Conservation (phyloP, 2,329 filamentous ascomycete species). For the Ascochyta fabae region DNA sequence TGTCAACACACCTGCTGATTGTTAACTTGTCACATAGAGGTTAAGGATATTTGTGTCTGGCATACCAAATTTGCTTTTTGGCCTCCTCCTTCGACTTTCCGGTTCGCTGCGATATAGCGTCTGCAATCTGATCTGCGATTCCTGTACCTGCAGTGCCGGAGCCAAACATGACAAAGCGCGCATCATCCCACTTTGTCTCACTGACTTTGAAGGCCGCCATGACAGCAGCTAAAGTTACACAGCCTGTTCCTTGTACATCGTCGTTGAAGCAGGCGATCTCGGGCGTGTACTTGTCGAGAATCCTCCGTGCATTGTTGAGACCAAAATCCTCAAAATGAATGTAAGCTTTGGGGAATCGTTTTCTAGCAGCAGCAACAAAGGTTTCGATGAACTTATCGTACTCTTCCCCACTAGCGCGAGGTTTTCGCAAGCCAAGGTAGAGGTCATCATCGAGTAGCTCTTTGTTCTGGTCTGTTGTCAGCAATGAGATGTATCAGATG, state of each 20-base stretch:
- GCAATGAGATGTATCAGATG: neutral
- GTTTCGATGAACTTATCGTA: conserved; percentile 80
- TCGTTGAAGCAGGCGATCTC: conserved; percentile 88
- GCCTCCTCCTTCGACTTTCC: conserved; percentile 75
- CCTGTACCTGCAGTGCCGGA: conserved; percentile 82
- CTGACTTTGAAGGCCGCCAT: conserved; percentile 76
- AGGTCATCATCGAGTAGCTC: conserved; percentile 75
- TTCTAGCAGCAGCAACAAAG: conserved; percentile 72
- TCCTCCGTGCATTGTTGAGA: conserved; percentile 73
- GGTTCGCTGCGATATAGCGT: conserved; percentile 75
- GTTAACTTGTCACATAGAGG: neutral
- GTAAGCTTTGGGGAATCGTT: conserved; percentile 78
- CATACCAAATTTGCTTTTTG: conserved; percentile 73
- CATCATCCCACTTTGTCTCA: conserved; percentile 69
- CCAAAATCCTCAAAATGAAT: conserved; percentile 94
- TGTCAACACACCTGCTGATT: conserved; percentile 70
- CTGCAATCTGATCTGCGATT: conserved; percentile 83
- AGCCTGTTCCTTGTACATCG: conserved; percentile 87
- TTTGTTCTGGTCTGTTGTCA: conserved; percentile 62
- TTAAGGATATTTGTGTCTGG: neutral
- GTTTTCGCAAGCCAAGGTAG: conserved; percentile 76
- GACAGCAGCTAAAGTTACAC: conserved; percentile 83
- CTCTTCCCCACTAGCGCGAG: conserved; percentile 69
- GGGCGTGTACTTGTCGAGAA: conserved; percentile 77
- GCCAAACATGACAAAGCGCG: conserved; percentile 78